Conservation (phyloP, 345 rosid genomes). For the Eucalyptus polyanthemos region DNA sequence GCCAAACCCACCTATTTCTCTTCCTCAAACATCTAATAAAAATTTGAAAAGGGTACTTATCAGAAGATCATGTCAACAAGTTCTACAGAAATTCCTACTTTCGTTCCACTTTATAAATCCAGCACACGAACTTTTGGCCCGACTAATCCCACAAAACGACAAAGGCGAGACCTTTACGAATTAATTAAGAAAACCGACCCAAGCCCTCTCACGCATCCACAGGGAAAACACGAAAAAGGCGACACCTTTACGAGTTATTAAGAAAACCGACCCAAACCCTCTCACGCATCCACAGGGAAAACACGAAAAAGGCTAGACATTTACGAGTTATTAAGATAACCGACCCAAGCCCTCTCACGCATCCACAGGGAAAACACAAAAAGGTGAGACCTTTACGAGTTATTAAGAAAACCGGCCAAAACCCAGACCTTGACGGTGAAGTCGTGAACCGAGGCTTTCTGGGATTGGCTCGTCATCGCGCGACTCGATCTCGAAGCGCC, state of each 20-base stretch:
- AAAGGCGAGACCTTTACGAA: neutral
- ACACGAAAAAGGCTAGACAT: neutral
- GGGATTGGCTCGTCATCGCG: conserved; percentile 51
- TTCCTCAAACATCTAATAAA: neutral
- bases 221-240: neutral
- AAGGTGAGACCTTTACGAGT: neutral
- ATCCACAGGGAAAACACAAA: neutral
- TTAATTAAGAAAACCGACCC: neutral
- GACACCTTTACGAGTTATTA: neutral
- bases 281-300: neutral
- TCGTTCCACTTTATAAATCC: neutral
- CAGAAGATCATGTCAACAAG: neutral
- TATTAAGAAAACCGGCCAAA: neutral
- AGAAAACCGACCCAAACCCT: neutral
- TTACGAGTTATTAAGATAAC: neutral
- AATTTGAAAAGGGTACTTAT: neutral
- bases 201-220: neutral
- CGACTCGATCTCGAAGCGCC: neutral
- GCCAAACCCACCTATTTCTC: neutral
- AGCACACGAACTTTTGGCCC: neutral
- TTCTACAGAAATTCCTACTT: neutral
- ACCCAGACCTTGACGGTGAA: conserved; percentile 73
- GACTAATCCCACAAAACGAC: neutral
- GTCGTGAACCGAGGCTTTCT: conserved; percentile 38
- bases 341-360: neutral